Evolutionary conservation across 495 filamentous ascomycete genomes (phyloP), one percentile per base, ranked within the genome.

Genomic region (Hyaloscypha hepaticicola): DNA sequence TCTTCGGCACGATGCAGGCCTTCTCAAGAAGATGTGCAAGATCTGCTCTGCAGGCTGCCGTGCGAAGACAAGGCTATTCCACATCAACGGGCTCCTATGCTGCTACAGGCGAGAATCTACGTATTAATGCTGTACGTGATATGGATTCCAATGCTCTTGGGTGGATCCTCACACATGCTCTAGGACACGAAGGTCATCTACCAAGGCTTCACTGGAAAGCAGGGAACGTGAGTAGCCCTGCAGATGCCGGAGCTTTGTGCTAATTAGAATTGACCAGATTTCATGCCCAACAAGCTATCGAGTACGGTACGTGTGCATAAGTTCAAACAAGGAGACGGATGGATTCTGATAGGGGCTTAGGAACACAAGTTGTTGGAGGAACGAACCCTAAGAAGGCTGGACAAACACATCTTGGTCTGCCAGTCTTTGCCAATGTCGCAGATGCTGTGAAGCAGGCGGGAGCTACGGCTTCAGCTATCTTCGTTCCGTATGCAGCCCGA

Each of bases 331-430:
- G 14, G 51, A 45, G 34, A 26, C 24, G 60, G 55, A 67, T 38
- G 22, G 33, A 14, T 50, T 63, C 68, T 72, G 64, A 70, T 68
- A 66, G 41, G 34, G 31, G 38, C 27, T 55, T 65, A 96, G 93
- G 93, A 70, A 98, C 95, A 60, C 94, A 96, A 74, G 92, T 99
- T 71, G 92, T 99, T 67, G 95, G 95, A 76, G 95, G 95, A 73
- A 97, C 92, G 75, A 98, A 97, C 80, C 95, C 95, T 72, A 98
- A 96, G 86, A 99, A 99, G 81, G 95, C 95, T 69, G 95, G 95
- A 70, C 79, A 84, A 60, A 85, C 80, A 69, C 95, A 99, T 81
- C 87, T 99, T 60, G 93, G 89, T 74, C 89, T 88, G 64, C 95
- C 95, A 21, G 96, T 99, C 68, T 99, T 98, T 78, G 90, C 83